Percentiles rank a stretch among this genome's conserved stretches.
phyloP scores from a whole-genome alignment of 768 basidiomycete species.

The Agaricus subrufescens region DNA sequence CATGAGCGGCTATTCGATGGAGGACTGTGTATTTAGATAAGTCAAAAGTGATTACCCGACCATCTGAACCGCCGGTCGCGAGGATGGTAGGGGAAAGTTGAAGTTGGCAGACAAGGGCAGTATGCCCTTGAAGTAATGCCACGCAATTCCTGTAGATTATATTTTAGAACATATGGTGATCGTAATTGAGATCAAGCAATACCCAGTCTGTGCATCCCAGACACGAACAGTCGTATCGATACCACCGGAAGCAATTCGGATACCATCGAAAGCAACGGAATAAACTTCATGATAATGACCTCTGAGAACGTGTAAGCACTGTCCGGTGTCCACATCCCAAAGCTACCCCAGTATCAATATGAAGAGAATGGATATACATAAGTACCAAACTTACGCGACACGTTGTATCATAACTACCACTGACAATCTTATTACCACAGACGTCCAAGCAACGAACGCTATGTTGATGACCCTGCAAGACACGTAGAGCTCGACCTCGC shows the following conservation, averaged over 20 bases:
- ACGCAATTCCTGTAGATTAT: conserved; percentile 57
- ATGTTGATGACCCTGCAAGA: conserved; percentile 70
- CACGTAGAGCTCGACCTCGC: conserved; percentile 58
- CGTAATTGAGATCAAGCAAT: conserved; percentile 19
- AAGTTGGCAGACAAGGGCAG: conserved; percentile 87
- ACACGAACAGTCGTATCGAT: conserved; percentile 90
- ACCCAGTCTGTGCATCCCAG: conserved; percentile 89
- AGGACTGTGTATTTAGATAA: conserved; percentile 34
- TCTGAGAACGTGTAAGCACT: conserved; percentile 73
- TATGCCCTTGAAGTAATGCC: conserved; percentile 87
- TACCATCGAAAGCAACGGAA: conserved; percentile 85
- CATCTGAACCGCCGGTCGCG: conserved; percentile 85
- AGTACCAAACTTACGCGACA: conserved; percentile 54
- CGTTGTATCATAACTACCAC: conserved; percentile 90
- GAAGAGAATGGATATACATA: background rate
- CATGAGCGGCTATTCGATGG: conserved; percentile 82
- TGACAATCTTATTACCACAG: conserved; percentile 77
- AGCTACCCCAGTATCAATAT: conserved; percentile 38
- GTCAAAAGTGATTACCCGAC: conserved; percentile 52
- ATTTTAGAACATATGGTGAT: background rate
- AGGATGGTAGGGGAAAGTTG: conserved; percentile 68
- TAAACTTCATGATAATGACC: conserved; percentile 92
- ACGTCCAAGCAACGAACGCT: conserved; percentile 91
- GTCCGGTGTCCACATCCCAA: conserved; percentile 88
- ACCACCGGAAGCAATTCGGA: conserved; percentile 78